Evolutionary conservation across 306 rosid species (phyloP), one percentile per base, ranked within the genome.

Genomic region (Quercus robur): DNA sequence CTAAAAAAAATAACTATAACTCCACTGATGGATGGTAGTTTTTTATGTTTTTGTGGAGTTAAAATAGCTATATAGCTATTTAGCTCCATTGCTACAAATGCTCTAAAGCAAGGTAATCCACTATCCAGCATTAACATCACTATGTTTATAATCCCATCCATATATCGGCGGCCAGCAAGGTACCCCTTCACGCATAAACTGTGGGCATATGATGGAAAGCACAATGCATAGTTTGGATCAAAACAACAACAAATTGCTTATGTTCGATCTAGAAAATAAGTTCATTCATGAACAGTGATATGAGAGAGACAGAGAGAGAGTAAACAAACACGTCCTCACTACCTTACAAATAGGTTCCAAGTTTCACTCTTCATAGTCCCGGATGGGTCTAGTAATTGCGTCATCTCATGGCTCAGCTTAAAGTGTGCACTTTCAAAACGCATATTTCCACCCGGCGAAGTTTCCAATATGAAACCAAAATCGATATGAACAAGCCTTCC

Each of bases 361-460:
- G 98, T 92, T 52, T 94, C 98, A 84, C 98, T 94, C 85, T 94
- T 94, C 98, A 94, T 94, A 51, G 81, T 91, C 76, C 98, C 98
- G 0, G 98, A 90, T 80, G 99, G 99, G 77, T 95, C 99, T 80
- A 95, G 90, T 74, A 93, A 83, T 83, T 95, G 99, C 68, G 99
- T 95, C 99, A 95, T 95, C 85, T 95, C 99, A 71, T 95, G 99
- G 92, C 99, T 93, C 76, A 95, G 91, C 89, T 95, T 95, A 79
- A 95, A 95, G 89, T 95, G 98, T 20, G 99, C 99, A 81, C 98
- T 95, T 86, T 95, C 99, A 56, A 94, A 94, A 68, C 97, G 97
- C 98, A 94, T 91, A 79, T 95, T 95, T 58, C 97, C 97, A 80
- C 99, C 99, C 0, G 99, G 98, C 33, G 99, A 95, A 73, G 98